Conservation (phyloP, 1,284 basidiomycete species). For the Earliella scabrosa region DNA sequence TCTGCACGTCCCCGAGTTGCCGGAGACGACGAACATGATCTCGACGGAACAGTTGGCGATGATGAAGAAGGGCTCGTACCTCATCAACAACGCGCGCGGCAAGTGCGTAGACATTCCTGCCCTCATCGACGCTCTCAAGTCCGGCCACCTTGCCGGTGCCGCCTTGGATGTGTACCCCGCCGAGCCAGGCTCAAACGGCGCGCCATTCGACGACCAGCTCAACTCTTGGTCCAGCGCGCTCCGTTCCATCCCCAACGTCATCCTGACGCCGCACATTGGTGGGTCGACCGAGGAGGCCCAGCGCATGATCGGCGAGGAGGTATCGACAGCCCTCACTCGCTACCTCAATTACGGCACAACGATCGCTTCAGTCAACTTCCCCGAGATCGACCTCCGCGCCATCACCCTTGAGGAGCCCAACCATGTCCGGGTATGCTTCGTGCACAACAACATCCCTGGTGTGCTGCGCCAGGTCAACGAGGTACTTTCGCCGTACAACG, state of each 20-base stretch:
- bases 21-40: slow-evolving; percentile 97
- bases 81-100: slow-evolving; percentile 98
- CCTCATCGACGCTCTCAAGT: slow-evolving; percentile 81
- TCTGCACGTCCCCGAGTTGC: slow-evolving; percentile 95
- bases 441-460: slow-evolving; percentile 98
- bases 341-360: slow-evolving; percentile 95
- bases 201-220: slow-evolving; percentile 83
- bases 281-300: slow-evolving; percentile 99
- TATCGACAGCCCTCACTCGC: slow-evolving; percentile 82
- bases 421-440: slow-evolving; percentile 92
- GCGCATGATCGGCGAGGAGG: slow-evolving; percentile 96
- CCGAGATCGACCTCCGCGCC: slow-evolving; percentile 95
- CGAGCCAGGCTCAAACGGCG: slow-evolving; percentile 92
- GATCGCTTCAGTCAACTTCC: slow-evolving; percentile 96
- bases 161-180: slow-evolving; percentile 95
- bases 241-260: slow-evolving; percentile 82
- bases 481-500: slow-evolving; percentile 91
- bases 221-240: slow-evolving; percentile 83
- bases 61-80: slow-evolving; percentile 96
- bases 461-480: slow-evolving; percentile 97
- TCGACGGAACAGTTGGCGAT: slow-evolving; percentile 74
- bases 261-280: slow-evolving; percentile 98
- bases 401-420: slow-evolving; percentile 86
- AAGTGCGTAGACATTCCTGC: slow-evolving; percentile 95
- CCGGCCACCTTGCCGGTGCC: slow-evolving; percentile 89